Conservation (phyloP, 306 rosid species). For the Pterocarpus santalinus region DNA sequence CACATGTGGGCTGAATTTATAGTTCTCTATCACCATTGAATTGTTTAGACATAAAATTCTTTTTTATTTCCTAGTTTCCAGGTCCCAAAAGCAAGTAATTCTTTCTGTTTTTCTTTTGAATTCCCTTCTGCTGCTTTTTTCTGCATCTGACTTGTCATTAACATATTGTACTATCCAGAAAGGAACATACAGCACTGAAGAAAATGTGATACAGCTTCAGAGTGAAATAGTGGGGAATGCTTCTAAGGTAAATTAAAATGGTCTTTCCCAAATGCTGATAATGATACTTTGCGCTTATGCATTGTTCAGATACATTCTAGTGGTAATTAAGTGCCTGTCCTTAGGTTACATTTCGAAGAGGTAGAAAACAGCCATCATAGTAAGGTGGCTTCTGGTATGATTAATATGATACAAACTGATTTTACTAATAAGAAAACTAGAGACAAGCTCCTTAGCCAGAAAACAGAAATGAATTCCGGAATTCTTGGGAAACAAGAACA, state of each 20-base stretch:
- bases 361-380: constrained; percentile 11
- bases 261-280: constrained; percentile 17
- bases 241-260: constrained; percentile 70
- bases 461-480: neutral
- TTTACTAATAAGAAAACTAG: neutral
- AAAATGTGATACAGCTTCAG: constrained; percentile 74
- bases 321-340: neutral
- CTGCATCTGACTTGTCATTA: constrained; percentile 29
- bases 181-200: constrained; percentile 71
- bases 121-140: constrained; percentile 5
- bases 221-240: constrained; percentile 88
- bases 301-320: constrained; percentile 17
- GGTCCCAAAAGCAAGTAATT: neutral
- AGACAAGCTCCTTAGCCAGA: neutral
- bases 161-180: constrained; percentile 57
- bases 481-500: too few species aligned
- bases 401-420: neutral
- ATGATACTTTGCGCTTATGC: constrained; percentile 11
- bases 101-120: constrained; percentile 4
- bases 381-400: neutral
- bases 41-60: constrained; percentile 10
- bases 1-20: constrained; percentile 9
- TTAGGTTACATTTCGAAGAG: constrained; percentile 4
- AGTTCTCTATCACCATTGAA: constrained; percentile 1
- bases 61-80: constrained; percentile 5